These are phyloP conservation scores for Pseudoperonospora humuli DNA, from an alignment of 352 stramenopile species.

Conservation along the genomic window DNA sequence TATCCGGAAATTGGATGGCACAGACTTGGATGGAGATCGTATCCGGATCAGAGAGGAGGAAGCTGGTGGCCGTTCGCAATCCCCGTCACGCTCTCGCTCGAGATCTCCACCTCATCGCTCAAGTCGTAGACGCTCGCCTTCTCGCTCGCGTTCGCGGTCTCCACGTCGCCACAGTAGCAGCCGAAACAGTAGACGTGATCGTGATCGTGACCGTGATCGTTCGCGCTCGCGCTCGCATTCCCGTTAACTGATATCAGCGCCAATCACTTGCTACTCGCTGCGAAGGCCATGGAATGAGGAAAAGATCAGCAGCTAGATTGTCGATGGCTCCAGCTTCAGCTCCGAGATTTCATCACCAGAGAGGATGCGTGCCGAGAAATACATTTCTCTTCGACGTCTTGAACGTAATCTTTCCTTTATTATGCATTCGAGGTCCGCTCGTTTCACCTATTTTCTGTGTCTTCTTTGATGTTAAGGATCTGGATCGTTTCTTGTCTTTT, in stretches of 20 bases:
- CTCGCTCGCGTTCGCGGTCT: slow-evolving; percentile 29
- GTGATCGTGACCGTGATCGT: slow-evolving; percentile 3
- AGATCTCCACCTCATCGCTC: slow-evolving; percentile 12
- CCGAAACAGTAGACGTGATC: slow-evolving; percentile 19
- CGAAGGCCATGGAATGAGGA: slow-evolving; percentile 1
- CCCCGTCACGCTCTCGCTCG: slow-evolving; percentile 17
- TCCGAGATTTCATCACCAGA: background rate
- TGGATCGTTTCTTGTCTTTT: slow-evolving; percentile 3
- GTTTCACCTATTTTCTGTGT: slow-evolving; percentile 5
- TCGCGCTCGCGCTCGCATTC: slow-evolving; percentile 19
- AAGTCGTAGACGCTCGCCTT: slow-evolving; percentile 26
- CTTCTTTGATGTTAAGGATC: slow-evolving; percentile 5
- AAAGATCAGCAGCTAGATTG: slow-evolving; percentile 9
- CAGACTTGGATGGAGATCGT: slow-evolving; percentile 37
- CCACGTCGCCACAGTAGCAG: slow-evolving; percentile 17
- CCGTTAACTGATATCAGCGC: slow-evolving; percentile 14
- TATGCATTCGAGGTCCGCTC: slow-evolving; percentile 6
- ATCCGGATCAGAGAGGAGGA: slow-evolving; percentile 36
- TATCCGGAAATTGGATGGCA: slow-evolving; percentile 42
- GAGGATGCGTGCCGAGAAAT: slow-evolving; percentile 1
- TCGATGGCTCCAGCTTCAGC: slow-evolving; percentile 3
- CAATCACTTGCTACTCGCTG: background rate
- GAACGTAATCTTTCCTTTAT: slow-evolving; percentile 10
- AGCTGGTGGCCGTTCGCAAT: slow-evolving; percentile 2
- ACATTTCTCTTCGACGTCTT: background rate